Conservation (phyloP, 306 rosid genomes). For the Cucurbita moschata region DNA sequence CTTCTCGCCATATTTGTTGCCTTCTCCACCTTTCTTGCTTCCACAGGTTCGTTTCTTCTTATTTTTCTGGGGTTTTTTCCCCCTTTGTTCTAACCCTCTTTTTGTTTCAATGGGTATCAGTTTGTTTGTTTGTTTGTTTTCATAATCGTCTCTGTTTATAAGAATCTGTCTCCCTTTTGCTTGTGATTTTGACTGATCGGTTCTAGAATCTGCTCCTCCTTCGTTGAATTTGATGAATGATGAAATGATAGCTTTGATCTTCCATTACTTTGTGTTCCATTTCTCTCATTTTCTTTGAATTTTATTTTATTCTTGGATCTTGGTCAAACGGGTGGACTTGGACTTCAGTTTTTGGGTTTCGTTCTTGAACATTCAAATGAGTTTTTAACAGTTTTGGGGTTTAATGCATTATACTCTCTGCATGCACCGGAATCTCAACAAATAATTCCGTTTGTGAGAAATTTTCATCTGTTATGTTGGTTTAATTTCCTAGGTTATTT, state of each 20-base stretch:
- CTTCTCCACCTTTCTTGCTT: neutral
- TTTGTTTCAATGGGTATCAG: neutral
- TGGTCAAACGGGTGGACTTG: neutral
- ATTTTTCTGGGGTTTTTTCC: neutral
- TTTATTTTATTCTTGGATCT: neutral
- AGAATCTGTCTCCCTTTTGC: neutral
- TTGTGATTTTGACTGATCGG: neutral
- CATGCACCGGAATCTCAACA: neutral
- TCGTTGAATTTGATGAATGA: neutral
- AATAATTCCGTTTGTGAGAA: neutral
- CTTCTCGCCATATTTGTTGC: neutral
- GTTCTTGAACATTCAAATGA: neutral
- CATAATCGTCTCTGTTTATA: neutral
- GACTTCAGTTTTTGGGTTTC: neutral
- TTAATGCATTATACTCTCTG: neutral
- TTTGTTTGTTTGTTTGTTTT: neutral
- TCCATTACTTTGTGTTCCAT: neutral
- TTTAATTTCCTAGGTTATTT: neutral
- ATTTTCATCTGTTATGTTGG: neutral
- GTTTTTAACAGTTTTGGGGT: neutral
- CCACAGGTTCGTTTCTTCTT: constrained; percentile 6
- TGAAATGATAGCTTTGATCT: neutral
- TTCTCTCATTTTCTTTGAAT: neutral
- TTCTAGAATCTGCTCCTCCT: neutral
- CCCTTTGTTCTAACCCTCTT: neutral